These are phyloP conservation scores for Uromyces viciae-fabae DNA, from an alignment of 1,284 basidiomycete species.

Conservation along the genomic window DNA sequence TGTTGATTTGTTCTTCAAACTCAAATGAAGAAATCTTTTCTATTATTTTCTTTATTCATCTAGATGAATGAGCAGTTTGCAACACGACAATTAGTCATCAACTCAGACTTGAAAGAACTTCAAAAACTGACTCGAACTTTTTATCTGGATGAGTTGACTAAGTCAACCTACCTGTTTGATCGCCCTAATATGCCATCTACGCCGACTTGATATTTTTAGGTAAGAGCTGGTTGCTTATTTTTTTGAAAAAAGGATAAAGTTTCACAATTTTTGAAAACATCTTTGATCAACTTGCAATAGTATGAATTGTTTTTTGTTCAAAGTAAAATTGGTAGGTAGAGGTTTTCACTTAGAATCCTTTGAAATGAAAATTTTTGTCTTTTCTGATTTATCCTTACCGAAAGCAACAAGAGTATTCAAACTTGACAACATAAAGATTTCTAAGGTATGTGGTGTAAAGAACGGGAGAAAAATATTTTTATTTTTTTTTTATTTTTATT, in stretches of 20 bases:
- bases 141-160: conserved; percentile 8
- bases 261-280: not conserved
- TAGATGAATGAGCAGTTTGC: not conserved
- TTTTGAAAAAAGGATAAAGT: not conserved
- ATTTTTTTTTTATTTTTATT: no score
- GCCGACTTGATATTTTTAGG: not conserved
- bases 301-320: not conserved
- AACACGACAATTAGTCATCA: not conserved
- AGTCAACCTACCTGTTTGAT: conserved; percentile 6
- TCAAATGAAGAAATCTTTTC: not conserved
- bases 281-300: not conserved
- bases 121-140: not conserved
- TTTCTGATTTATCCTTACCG: no score
- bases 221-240: not conserved
- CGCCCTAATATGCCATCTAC: not conserved
- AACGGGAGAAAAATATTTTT: no score
- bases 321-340: not conserved
- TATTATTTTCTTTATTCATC: not conserved
- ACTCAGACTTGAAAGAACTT: conserved; percentile 20
- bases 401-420: no score
- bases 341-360: not conserved
- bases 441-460: no score
- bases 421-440: no score
- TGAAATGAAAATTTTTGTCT: no score
- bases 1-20: no score